phyloP scores from a whole-genome alignment of 2,329 filamentous ascomycete species.

The Hypomyces rosellus region DNA sequence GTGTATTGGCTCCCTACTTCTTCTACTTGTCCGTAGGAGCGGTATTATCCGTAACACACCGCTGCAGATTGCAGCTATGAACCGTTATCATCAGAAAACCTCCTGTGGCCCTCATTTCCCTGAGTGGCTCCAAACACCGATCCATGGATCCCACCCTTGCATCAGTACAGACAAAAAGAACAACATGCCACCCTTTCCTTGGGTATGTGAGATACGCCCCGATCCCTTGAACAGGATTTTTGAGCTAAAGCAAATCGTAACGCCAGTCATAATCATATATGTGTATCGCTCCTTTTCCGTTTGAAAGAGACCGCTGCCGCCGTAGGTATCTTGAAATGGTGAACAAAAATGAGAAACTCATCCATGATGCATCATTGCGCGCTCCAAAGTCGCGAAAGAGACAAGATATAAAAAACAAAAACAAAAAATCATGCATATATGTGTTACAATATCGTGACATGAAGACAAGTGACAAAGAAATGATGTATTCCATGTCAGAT shows the following conservation, averaged over 20 bases:
- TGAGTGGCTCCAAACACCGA: background rate
- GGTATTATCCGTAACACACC: no score
- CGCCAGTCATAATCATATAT: slow-evolving; percentile 22
- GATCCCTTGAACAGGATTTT: background rate
- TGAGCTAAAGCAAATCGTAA: slow-evolving; percentile 15
- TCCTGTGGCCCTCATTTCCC: background rate
- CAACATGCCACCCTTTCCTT: slow-evolving; percentile 1
- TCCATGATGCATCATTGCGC: slow-evolving; percentile 4
- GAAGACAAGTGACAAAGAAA: background rate
- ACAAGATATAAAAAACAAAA: background rate
- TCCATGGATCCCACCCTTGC: background rate
- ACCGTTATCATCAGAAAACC: background rate
- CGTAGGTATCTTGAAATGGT: slow-evolving; percentile 24
- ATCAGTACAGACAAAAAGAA: slow-evolving; percentile 1
- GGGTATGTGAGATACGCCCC: background rate
- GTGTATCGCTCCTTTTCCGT: slow-evolving; percentile 14
- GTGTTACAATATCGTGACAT: background rate
- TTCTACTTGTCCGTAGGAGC: no score
- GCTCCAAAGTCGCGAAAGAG: background rate
- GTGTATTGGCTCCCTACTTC: no score
- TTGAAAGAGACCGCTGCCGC: slow-evolving; percentile 17
- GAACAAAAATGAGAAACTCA: slow-evolving; percentile 14
- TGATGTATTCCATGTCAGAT: background rate
- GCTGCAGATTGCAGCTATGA: no score
- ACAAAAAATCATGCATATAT: background rate